These are phyloP conservation scores for Saccharomycopsis babjevae DNA, from an alignment of 805 yeast species.

Conservation along the genomic window DNA sequence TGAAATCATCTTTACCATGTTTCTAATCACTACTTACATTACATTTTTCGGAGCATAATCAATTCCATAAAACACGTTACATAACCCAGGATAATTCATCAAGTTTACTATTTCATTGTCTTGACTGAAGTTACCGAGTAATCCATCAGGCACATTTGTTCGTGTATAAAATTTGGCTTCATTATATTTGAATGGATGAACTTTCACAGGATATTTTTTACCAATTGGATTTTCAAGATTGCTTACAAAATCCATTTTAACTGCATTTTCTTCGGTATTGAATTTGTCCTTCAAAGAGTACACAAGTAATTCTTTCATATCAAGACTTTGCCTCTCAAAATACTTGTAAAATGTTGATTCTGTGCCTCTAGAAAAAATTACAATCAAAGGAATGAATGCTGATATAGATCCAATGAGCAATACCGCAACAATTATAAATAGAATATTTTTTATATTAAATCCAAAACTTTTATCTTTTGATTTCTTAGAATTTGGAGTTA, in stretches of 20 bases:
- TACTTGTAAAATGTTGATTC: constrained; percentile 23
- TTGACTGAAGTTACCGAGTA: constrained; percentile 26
- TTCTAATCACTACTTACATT: constrained; percentile 22
- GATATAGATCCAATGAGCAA: constrained; percentile 6
- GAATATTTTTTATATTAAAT: background rate
- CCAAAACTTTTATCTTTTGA: background rate
- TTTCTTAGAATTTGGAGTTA: background rate
- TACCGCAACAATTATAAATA: constrained; percentile 3
- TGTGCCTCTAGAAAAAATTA: constrained; percentile 28
- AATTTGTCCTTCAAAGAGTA: constrained; percentile 4
- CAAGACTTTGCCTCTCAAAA: constrained; percentile 23
- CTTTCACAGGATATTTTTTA: constrained; percentile 2
- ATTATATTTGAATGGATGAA: constrained; percentile 17
- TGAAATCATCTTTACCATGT: background rate
- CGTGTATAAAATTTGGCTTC: background rate
- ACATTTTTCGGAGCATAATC: constrained; percentile 50
- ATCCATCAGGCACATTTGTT: constrained; percentile 23
- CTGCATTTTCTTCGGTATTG: background rate
- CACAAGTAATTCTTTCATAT: constrained; percentile 21
- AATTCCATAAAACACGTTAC: constrained; percentile 42
- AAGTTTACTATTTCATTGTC: constrained; percentile 29
- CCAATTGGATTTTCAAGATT: too few relatives aligned
- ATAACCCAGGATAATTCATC: constrained; percentile 28
- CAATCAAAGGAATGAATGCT: constrained; percentile 14
- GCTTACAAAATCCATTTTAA: background rate